Evolutionary conservation across 1,139 yeast species (phyloP).

Genomic region (Debaryomycetaceae sp.): DNA sequence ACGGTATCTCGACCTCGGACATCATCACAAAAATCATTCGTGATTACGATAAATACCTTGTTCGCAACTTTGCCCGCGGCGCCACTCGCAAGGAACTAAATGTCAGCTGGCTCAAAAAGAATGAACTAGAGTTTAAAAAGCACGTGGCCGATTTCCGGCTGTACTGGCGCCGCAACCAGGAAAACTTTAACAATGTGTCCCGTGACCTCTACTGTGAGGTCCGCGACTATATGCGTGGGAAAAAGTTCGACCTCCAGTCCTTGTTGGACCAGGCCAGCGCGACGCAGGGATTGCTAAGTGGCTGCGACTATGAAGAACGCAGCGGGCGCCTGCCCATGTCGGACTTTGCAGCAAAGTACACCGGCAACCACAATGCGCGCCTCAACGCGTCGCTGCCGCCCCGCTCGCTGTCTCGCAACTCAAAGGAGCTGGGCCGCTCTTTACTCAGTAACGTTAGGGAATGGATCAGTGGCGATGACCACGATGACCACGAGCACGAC

Average conservation of each 20-base stretch:
- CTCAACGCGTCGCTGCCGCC: constrained; percentile 15
- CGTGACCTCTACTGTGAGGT: constrained; percentile 78
- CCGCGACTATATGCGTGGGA: constrained; percentile 55
- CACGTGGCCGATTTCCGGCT: constrained; percentile 81
- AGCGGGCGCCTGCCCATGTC: constrained; percentile 41
- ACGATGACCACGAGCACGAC: no score
- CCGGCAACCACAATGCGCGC: constrained; percentile 43
- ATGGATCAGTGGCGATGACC: constrained; percentile 34
- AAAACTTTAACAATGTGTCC: constrained; percentile 61
- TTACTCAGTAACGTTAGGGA: constrained; percentile 55
- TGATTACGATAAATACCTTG: constrained; percentile 90
- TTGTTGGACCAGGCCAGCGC: constrained; percentile 15
- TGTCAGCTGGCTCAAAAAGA: constrained; percentile 94
- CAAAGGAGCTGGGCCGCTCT: constrained; percentile 16
- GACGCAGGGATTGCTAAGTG: constrained; percentile 6
- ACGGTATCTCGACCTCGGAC: constrained; percentile 92
- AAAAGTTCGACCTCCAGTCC: constrained; percentile 30
- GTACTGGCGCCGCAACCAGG: constrained; percentile 68
- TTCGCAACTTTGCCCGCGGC: constrained; percentile 96
- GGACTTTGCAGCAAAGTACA: constrained; percentile 50
- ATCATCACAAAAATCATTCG: constrained; percentile 89
- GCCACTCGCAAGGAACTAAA: constrained; percentile 93
- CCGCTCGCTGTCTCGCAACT: constrained; percentile 4
- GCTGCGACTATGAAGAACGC: constrained; percentile 22
- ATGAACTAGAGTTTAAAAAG: constrained; percentile 86